Percentiles rank a stretch among this genome's conserved stretches.
Evolutionary conservation across 495 filamentous ascomycete genomes (phyloP).

Genomic region (Lentithecium fluviatile): DNA sequence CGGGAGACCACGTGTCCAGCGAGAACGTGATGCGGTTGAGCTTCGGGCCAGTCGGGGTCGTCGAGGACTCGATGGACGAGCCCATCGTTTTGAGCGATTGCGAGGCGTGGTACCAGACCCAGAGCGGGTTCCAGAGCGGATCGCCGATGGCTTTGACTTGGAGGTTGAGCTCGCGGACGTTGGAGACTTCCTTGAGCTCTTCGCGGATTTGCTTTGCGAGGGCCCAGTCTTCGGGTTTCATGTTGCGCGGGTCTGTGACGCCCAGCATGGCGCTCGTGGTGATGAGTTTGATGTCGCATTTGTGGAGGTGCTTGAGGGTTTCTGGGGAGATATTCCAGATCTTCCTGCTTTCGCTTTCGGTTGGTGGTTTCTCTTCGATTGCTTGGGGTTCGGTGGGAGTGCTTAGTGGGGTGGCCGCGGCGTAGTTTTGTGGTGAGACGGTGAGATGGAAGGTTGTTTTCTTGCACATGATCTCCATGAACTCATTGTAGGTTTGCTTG

Average conservation of each 20-base stretch:
- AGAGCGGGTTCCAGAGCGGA: slow-evolving; percentile 36
- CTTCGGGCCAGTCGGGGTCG: slow-evolving; percentile 7
- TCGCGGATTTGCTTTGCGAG: slow-evolving; percentile 26
- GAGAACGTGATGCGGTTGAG: slow-evolving; percentile 29
- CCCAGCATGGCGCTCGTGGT: slow-evolving; percentile 32
- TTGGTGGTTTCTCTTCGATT: not conserved
- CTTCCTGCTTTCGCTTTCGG: not conserved
- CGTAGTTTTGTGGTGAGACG: slow-evolving; percentile 25
- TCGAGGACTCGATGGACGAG: not conserved
- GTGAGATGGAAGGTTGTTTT: slow-evolving; percentile 26
- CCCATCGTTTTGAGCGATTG: slow-evolving; percentile 28
- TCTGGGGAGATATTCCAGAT: slow-evolving; percentile 21
- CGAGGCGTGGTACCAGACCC: slow-evolving; percentile 34
- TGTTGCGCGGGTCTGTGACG: slow-evolving; percentile 25
- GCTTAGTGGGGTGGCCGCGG: not conserved
- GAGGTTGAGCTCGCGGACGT: slow-evolving; percentile 25
- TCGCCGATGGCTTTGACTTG: slow-evolving; percentile 34
- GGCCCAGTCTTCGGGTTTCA: slow-evolving; percentile 24
- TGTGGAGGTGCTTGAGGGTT: slow-evolving; percentile 18
- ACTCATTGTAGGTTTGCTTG: slow-evolving; percentile 29
- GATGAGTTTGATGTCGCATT: slow-evolving; percentile 31
- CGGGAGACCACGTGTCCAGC: slow-evolving; percentile 27
- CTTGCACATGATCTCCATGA: slow-evolving; percentile 31
- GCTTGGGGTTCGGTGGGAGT: not conserved
- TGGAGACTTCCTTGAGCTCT: slow-evolving; percentile 12